Base-by-base conservation (phyloP, 2,329 filamentous ascomycete genomes). In the Claviceps fusiformis region DNA sequence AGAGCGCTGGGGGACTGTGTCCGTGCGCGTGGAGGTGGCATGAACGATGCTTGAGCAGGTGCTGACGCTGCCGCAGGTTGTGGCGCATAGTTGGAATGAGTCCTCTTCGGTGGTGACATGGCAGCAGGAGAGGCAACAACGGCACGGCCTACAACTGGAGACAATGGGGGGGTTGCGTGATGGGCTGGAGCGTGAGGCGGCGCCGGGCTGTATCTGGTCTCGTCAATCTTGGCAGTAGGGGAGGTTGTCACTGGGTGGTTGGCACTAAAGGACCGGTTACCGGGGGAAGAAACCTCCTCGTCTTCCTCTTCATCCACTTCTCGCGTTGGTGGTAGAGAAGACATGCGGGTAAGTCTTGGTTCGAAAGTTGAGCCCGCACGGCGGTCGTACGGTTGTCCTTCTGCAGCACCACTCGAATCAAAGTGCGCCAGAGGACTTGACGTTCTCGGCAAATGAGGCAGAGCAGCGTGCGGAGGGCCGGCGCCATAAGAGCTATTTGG, bases 371-470 rank as follows among this genome's bases (percentile, higher is more conserved):
- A 77, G 60, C 72, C 78, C 54, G 69, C 70, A 52, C 77, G 75
- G 47, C 78, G 72, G 56, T 78, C 73, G n/a, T 69, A 61, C 43
- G 71, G 64, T n/a, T 65, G 58, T 17, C 59, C 59, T n/a, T 80
- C 77, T 49, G 70, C 69, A 37, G 73, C 71, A 54, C 72, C 71
- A 8, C 72, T 73, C 11, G 75, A 72, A 64, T 85, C 82, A 56
- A 82, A 84, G 60, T 85, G 80, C 6, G 82, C 82, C 56, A 85
- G 66, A 0, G 82, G 82, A 59, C 82, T 86, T 1, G 82, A 85
- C 1, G 82, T 85, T 59, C 82, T 73, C 9, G 82, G 82, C 58
- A 81, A 75, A 62, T 85, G 80, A 50, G 80, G 71, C 45, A 83
- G 69, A 43, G 74, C 66, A 15, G 78, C 70, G 31, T 76, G 72